A percentile compares a stretch with the other conserved stretches of the same genome.
These are phyloP conservation scores for Gossypium trilobum DNA, from an alignment of 441 rosid species.

Conservation along the genomic window DNA sequence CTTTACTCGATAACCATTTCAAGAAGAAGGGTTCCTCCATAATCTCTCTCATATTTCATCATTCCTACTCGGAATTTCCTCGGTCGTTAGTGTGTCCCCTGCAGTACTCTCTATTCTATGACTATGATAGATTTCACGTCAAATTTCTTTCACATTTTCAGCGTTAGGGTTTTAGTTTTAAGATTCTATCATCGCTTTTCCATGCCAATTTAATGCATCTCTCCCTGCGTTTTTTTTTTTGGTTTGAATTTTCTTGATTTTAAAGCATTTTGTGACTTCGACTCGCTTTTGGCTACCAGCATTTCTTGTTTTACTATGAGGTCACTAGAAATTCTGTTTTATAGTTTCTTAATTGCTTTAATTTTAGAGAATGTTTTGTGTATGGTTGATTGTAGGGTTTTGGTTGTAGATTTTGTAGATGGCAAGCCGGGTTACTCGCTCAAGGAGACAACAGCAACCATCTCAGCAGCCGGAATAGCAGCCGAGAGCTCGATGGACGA, in stretches of 20 bases:
- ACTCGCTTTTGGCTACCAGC: not conserved
- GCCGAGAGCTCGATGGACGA: conserved; percentile 40
- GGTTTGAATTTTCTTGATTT: not conserved
- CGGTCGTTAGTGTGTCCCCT: not conserved
- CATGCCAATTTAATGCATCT: not conserved
- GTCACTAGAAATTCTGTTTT: not conserved
- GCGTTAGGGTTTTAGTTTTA: not conserved
- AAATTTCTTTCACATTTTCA: not conserved
- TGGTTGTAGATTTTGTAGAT: conserved; percentile 13
- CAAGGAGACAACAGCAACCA: conserved; percentile 18
- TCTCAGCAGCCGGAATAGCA: conserved; percentile 26
- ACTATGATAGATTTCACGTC: not conserved
- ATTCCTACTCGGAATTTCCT: not conserved
- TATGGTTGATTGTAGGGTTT: not conserved
- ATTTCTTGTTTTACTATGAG: not conserved
- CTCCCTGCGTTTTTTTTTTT: not conserved
- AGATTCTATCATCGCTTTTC: not conserved
- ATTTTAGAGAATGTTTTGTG: not conserved
- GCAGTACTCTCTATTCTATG: too few relatives aligned
- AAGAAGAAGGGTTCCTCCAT: not conserved
- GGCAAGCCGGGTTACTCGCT: conserved; percentile 28
- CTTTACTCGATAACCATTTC: not conserved
- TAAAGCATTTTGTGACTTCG: not conserved
- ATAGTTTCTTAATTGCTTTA: not conserved
- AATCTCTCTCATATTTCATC: not conserved